Conservation (phyloP, 768 basidiomycete species). For the Leccinum arenicola region DNA sequence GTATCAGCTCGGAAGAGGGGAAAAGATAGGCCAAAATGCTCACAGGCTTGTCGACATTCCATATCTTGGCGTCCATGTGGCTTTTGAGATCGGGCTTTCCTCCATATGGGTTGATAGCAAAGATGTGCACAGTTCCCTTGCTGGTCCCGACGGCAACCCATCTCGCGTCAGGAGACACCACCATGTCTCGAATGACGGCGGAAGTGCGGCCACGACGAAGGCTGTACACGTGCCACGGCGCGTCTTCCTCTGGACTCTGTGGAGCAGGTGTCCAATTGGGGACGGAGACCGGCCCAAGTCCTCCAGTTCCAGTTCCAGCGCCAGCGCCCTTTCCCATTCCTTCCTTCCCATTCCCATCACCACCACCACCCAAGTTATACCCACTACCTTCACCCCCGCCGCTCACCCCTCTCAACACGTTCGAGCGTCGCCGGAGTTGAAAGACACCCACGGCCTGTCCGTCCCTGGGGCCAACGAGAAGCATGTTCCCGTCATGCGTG, state of each 20-base stretch:
- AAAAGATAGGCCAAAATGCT: conserved; percentile 17
- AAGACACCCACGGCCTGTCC: conserved; percentile 55
- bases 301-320: background rate
- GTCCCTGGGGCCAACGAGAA: conserved; percentile 51
- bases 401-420: conserved; percentile 15
- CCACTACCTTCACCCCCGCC: background rate
- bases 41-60: conserved; percentile 49
- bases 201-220: conserved; percentile 70
- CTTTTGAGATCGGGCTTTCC: conserved; percentile 61
- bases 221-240: conserved; percentile 61
- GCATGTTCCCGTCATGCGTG: conserved; percentile 48
- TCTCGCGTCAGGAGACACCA: conserved; percentile 46
- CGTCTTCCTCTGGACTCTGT: conserved; percentile 13
- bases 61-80: conserved; percentile 56
- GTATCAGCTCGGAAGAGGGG: background rate
- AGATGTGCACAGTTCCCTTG: conserved; percentile 67
- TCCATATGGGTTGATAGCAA: conserved; percentile 75
- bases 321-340: background rate
- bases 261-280: conserved; percentile 1
- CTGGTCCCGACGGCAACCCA: conserved; percentile 70
- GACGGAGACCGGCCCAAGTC: background rate
- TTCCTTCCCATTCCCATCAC: conserved; percentile 1
- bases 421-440: conserved; percentile 34
- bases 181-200: conserved; percentile 55
- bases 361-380: background rate